Evolutionary conservation across 768 basidiomycete species (phyloP).

Genomic region (Boletus sp.): DNA sequence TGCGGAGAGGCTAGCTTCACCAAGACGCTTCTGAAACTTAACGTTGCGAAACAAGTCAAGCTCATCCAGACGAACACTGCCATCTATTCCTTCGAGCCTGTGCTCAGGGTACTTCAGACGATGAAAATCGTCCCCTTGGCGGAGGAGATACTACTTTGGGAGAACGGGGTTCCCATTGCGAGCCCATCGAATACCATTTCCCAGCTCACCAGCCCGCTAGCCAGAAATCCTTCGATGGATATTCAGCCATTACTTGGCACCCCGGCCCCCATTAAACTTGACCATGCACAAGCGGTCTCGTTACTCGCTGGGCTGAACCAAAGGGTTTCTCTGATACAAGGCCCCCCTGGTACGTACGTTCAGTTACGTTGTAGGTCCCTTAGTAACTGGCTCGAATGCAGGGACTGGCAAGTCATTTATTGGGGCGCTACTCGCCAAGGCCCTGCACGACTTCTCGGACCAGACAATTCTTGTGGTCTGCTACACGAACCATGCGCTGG

Average conservation of each 20-base stretch:
- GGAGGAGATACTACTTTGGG: constrained; percentile 56
- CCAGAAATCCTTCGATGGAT: constrained; percentile 37
- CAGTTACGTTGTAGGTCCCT: neutral
- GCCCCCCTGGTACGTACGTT: constrained; percentile 59
- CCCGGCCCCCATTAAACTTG: constrained; percentile 44
- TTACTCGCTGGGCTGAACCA: constrained; percentile 56
- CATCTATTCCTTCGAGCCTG: constrained; percentile 61
- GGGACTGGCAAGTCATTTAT: constrained; percentile 76
- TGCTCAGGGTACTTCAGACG: constrained; percentile 55
- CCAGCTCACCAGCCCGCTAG: constrained; percentile 31
- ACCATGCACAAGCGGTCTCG: constrained; percentile 45
- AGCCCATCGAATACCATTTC: constrained; percentile 5
- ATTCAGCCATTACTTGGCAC: constrained; percentile 40
- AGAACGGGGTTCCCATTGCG: constrained; percentile 21
- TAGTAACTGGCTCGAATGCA: constrained; percentile 19
- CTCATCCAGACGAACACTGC: constrained; percentile 61
- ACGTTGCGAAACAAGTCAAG: constrained; percentile 34
- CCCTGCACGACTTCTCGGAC: constrained; percentile 45
- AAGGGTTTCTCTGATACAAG: constrained; percentile 61
- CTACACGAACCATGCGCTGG: constrained; percentile 72
- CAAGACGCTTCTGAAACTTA: constrained; percentile 42
- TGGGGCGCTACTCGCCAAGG: constrained; percentile 61
- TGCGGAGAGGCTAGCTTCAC: constrained; percentile 40
- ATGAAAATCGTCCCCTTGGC: constrained; percentile 45
- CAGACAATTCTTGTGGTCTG: constrained; percentile 63